Evolutionary conservation across 2,329 filamentous ascomycete genomes (phyloP), one percentile per base, ranked within the genome.

Genomic region (Fusarium mundagurra): DNA sequence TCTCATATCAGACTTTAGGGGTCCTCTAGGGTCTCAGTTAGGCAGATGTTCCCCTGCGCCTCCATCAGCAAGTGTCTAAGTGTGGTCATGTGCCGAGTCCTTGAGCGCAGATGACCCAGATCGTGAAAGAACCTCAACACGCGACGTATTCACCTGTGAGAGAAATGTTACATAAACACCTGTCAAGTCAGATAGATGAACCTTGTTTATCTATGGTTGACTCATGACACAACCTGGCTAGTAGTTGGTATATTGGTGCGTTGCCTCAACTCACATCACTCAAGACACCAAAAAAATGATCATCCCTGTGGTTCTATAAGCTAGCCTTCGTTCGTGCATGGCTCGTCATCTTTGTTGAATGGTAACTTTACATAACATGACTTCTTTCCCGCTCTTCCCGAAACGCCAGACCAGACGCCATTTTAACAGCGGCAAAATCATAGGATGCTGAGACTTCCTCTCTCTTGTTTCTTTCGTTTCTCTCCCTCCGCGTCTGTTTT

Each of bases 371-470:
- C 78, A 81, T 74, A 75, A 75, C 75, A 80, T 76, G 73, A 74
- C 76, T 70, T 47, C 78, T 79, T 81, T 76, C 74, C 75, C 67
- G 70, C 67, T 77, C 78, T 76, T 77, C 72, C 78, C 61, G 33
- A 71, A 82, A 82, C 81, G 80, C 81, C 81, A 76, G 64, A 73
- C 77, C 74, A 76, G 72, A 78, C 77, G 76, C 78, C 80, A 61
- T 76, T 73, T 78, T 65, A 61, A 68, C 58, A 72, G 61, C 67
- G 72, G 67, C 64, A 69, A 69, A 69, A 75, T 59, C 68, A 68
- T 63, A 71, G 69, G 67, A 76, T 78, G 75, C 60, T 66, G 61
- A 71, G 62, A 60, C 72, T 60, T 57, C 63, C 64, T 55, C 58
- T 54, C 48, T 77, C 54, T 57, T 38, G 50, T 65, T 55, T 65